These are phyloP conservation scores for Acanthamoeba culbertsoni DNA, from an alignment of 208 protist genomes.

Conservation along the genomic window DNA sequence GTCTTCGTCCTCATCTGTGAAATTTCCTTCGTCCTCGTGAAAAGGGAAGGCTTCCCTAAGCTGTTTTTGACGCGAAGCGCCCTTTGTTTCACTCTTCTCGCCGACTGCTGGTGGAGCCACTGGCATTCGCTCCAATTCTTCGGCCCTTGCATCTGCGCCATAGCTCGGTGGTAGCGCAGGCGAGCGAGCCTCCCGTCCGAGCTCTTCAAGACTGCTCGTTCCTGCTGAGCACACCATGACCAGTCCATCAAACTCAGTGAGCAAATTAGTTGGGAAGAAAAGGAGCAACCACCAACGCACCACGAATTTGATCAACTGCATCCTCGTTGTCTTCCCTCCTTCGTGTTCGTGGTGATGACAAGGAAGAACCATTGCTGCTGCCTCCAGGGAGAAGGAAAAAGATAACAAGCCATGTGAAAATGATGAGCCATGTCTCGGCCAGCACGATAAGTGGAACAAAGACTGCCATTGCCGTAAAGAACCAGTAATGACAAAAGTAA, in stretches of 20 bases:
- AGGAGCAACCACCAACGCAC: background rate
- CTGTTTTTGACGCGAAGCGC: too few relatives aligned
- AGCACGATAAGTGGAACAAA: conserved; percentile 23
- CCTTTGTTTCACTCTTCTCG: background rate
- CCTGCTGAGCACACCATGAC: background rate
- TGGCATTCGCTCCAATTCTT: background rate
- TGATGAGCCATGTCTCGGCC: background rate
- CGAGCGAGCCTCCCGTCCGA: background rate
- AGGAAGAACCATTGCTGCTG: background rate
- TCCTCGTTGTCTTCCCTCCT: background rate
- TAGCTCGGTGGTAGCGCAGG: background rate
- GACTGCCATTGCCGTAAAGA: background rate
- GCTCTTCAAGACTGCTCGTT: background rate
- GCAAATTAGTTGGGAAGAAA: background rate
- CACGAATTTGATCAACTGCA: background rate
- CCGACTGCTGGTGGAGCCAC: background rate
- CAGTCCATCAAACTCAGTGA: background rate
- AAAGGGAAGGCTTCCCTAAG: too few relatives aligned
- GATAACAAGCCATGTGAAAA: conserved; percentile 8
- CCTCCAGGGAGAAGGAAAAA: background rate
- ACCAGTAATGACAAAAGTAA: conserved; percentile 44
- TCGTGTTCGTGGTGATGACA: background rate
- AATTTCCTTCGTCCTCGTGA: too few relatives aligned
- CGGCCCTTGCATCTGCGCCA: background rate
- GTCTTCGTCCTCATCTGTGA: background rate